These are phyloP conservation scores for Aspergillus oerlinghausenensis DNA, from an alignment of 2,329 filamentous ascomycete species.

Conservation along the genomic window DNA sequence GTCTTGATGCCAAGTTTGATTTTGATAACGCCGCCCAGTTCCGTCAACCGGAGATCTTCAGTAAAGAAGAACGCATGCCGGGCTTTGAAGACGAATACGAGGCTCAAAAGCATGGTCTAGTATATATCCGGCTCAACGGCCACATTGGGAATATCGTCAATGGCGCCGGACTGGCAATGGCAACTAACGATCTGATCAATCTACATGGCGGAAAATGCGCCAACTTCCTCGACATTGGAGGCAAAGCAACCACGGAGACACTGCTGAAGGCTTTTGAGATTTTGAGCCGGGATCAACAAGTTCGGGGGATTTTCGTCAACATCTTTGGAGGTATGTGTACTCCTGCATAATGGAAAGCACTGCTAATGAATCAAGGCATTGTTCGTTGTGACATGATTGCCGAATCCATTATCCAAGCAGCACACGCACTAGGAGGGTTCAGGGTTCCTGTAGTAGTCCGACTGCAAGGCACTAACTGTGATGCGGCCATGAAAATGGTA, in stretches of 20 bases:
- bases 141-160: constrained; percentile 33
- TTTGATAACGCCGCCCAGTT: constrained; percentile 47
- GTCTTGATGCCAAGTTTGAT: constrained; percentile 39
- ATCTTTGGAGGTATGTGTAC: constrained; percentile 40
- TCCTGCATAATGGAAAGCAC: not conserved
- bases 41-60: constrained; percentile 41
- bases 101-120: constrained; percentile 33
- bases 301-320: constrained; percentile 50
- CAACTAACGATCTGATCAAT: constrained; percentile 29
- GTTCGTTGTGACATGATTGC: constrained; percentile 51
- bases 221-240: constrained; percentile 32
- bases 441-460: constrained; percentile 44
- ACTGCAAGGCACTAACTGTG: constrained; percentile 46
- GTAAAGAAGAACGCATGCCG: constrained; percentile 29
- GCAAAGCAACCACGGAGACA: constrained; percentile 25
- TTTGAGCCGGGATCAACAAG: constrained; percentile 17
- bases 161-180: constrained; percentile 34
- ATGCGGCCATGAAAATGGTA: constrained; percentile 39
- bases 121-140: constrained; percentile 28
- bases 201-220: constrained; percentile 25
- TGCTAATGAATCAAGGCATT: constrained; percentile 35
- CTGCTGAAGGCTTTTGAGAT: constrained; percentile 27
- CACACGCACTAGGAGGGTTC: constrained; percentile 33
- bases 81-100: constrained; percentile 28
- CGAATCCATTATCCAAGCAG: constrained; percentile 45